phyloP scores from a whole-genome alignment of 2,329 filamentous ascomycete species.

The Paracorniculantispora psalliotae region DNA sequence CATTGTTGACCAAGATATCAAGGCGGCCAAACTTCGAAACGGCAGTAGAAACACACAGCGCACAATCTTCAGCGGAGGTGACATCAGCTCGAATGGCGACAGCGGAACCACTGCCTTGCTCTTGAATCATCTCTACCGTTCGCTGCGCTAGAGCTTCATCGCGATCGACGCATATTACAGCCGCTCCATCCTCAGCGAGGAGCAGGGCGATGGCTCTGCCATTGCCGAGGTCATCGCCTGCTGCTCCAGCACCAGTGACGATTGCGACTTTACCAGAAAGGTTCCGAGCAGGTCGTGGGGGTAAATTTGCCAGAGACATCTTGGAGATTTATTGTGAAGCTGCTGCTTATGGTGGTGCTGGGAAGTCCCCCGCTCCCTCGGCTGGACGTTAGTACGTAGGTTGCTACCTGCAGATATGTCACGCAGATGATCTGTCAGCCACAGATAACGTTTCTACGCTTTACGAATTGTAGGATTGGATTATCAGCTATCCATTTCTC shows the following conservation, averaged over 20 bases:
- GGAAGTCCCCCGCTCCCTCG: no score
- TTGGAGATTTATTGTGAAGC: neutral
- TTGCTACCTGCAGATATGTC: no score
- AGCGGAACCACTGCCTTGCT: conserved; percentile 33
- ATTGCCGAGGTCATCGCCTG: conserved; percentile 54
- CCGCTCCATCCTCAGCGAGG: conserved; percentile 53
- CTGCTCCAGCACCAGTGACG: conserved; percentile 40
- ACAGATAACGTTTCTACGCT: no score
- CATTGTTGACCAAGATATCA: conserved; percentile 23
- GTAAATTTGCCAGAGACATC: conserved; percentile 6
- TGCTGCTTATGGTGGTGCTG: neutral
- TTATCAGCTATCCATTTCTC: no score
- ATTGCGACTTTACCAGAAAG: conserved; percentile 42
- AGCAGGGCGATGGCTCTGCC: conserved; percentile 54
- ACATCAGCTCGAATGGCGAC: conserved; percentile 48
- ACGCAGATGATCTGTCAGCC: no score
- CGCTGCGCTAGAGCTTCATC: conserved; percentile 43
- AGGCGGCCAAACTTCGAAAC: conserved; percentile 48
- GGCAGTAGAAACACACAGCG: conserved; percentile 35
- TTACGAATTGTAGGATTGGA: no score
- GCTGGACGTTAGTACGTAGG: no score
- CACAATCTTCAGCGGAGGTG: conserved; percentile 48
- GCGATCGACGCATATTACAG: conserved; percentile 55
- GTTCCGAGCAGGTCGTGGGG: conserved; percentile 22
- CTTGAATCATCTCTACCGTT: conserved; percentile 49